Percentiles rank a stretch among this genome's conserved stretches.
These are phyloP conservation scores for Scytalidium lignicola DNA, from an alignment of 2,329 filamentous ascomycete species.

Conservation along the genomic window DNA sequence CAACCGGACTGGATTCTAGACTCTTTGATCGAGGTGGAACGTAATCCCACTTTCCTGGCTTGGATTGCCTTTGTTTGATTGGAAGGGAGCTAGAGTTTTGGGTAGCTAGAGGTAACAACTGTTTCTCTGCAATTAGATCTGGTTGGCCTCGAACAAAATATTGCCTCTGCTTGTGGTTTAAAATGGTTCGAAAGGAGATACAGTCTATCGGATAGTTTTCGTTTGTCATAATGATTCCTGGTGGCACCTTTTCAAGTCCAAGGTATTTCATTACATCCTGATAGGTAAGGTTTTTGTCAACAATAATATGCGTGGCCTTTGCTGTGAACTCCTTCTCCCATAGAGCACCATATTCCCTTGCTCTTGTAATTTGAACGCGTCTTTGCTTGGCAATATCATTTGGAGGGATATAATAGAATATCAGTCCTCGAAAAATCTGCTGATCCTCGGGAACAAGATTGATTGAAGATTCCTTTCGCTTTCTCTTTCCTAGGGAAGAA, in stretches of 20 bases:
- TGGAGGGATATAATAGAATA: constrained; percentile 77
- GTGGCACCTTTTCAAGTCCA: constrained; percentile 27
- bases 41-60: constrained; percentile 34
- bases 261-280: constrained; percentile 56
- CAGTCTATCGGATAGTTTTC: constrained; percentile 67
- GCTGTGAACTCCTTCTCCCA: constrained; percentile 57
- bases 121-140: background rate
- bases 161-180: constrained; percentile 53
- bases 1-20: constrained; percentile 24
- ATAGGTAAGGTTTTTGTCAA: constrained; percentile 65
- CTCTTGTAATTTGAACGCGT: constrained; percentile 67
- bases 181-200: constrained; percentile 49
- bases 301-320: constrained; percentile 70
- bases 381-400: constrained; percentile 65
- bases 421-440: constrained; percentile 55
- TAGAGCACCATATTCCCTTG: constrained; percentile 66
- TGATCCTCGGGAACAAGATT: constrained; percentile 45
- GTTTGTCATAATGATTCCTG: constrained; percentile 54
- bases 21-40: constrained; percentile 31
- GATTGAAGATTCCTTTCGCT: constrained; percentile 33
- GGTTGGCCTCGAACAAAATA: constrained; percentile 44
- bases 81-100: constrained; percentile 30
- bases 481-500: constrained; percentile 34
- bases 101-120: background rate
- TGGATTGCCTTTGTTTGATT: constrained; percentile 41